Percentiles rank a stretch among this genome's conserved stretches.
Evolutionary conservation across 2,329 filamentous ascomycete genomes (phyloP).

Genomic region (Dothiorella sarmentorum): DNA sequence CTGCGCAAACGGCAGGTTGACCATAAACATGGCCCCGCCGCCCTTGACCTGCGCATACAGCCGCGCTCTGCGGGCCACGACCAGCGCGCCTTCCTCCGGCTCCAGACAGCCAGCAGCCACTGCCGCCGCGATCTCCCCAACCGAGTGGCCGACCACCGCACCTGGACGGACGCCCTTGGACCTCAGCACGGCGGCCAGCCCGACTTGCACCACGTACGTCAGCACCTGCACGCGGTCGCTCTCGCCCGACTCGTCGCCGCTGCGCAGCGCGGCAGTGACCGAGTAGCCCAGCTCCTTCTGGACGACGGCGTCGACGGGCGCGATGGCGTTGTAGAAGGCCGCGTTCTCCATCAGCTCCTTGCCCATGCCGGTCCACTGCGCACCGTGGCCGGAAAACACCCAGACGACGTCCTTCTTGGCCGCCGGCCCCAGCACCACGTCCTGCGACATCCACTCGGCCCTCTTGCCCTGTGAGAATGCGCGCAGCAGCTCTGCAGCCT

Average conservation of each 20-base stretch:
- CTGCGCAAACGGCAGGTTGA: slow-evolving; percentile 31
- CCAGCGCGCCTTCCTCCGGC: slow-evolving; percentile 33
- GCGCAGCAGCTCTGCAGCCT: slow-evolving; percentile 25
- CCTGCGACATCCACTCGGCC: not conserved
- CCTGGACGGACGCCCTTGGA: slow-evolving; percentile 30
- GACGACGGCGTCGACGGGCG: slow-evolving; percentile 25
- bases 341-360: slow-evolving; percentile 31
- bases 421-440: slow-evolving; percentile 10
- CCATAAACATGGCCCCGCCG: slow-evolving; percentile 31
- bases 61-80: slow-evolving; percentile 34
- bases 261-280: slow-evolving; percentile 18
- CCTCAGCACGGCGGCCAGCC: slow-evolving; percentile 31
- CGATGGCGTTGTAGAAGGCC: slow-evolving; percentile 29
- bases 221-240: slow-evolving; percentile 33
- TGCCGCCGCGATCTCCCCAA: slow-evolving; percentile 42
- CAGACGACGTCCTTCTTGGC: slow-evolving; percentile 30
- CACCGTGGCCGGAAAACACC: slow-evolving; percentile 46
- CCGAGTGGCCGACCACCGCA: slow-evolving; percentile 42
- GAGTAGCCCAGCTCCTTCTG: slow-evolving; percentile 24
- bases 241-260: slow-evolving; percentile 25
- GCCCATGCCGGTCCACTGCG: slow-evolving; percentile 43
- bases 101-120: slow-evolving; percentile 35
- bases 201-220: slow-evolving; percentile 38
- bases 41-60: slow-evolving; percentile 34
- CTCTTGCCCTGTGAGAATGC: slow-evolving; percentile 20